Evolutionary conservation across 1,139 yeast genomes (phyloP).

Genomic region (Scheffersomyces cryptocercus): DNA sequence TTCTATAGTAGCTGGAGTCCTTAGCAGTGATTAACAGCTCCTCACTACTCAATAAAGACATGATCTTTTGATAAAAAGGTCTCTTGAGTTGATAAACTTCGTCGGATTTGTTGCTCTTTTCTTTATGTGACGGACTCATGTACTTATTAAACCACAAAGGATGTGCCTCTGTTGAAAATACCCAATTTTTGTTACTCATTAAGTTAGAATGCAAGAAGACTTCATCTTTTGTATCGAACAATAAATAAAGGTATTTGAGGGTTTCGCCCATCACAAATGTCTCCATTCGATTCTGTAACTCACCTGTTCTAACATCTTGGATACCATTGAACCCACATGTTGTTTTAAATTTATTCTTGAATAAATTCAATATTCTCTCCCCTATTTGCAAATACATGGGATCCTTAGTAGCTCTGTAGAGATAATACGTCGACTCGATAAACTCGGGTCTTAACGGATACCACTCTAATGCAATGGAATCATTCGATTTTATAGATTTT

Average conservation of each 20-base stretch:
- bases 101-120: conserved; percentile 3
- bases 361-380: conserved; percentile 55
- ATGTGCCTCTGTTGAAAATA: conserved; percentile 93
- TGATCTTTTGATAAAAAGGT: conserved; percentile 10
- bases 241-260: conserved; percentile 73
- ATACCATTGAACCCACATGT: conserved; percentile 84
- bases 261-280: conserved; percentile 88
- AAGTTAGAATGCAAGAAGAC: conserved; percentile 41
- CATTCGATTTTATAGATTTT: conserved; percentile 10
- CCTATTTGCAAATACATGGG: conserved; percentile 84
- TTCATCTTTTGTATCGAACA: conserved; percentile 70
- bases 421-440: conserved; percentile 81
- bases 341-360: conserved; percentile 52
- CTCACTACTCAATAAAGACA: conserved; percentile 7
- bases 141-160: conserved; percentile 68
- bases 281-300: conserved; percentile 80
- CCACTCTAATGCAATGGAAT: conserved; percentile 70
- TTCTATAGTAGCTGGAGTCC: conserved; percentile 14
- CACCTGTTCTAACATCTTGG: conserved; percentile 65
- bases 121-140: conserved; percentile 5
- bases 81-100: conserved; percentile 6
- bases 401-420: conserved; percentile 83
- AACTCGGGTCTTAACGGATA: conserved; percentile 92
- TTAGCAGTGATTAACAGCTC: conserved; percentile 3
- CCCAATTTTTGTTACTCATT: conserved; percentile 51